A percentile compares a stretch with the other conserved stretches of the same genome.
These are phyloP conservation scores for Zymoseptoria ardabiliae DNA, from an alignment of 2,329 filamentous ascomycete genomes.

Conservation along the genomic window DNA sequence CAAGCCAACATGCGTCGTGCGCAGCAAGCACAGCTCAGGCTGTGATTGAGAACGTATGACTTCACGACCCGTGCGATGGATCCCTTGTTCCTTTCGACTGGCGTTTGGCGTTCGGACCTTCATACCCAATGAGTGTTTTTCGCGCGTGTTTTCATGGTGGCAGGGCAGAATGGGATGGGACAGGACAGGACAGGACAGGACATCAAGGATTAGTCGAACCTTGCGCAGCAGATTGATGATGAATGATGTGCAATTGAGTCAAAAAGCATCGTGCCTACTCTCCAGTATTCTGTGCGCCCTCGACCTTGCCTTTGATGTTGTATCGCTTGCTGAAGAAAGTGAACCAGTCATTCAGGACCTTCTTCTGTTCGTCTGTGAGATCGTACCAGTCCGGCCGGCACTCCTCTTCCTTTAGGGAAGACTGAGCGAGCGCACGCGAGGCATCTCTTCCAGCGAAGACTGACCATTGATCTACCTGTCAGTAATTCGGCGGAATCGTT, in stretches of 20 bases:
- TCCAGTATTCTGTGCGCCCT: slow-evolving; percentile 27
- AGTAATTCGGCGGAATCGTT: background rate
- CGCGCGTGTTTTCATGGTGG: background rate
- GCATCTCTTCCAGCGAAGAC: slow-evolving; percentile 95
- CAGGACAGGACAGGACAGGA: background rate
- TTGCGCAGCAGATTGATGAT: background rate
- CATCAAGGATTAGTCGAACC: background rate
- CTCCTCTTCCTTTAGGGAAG: slow-evolving; percentile 79
- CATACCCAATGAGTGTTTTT: slow-evolving; percentile 27
- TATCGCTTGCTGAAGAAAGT: slow-evolving; percentile 97
- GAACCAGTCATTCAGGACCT: slow-evolving; percentile 80
- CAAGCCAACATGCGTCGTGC: slow-evolving; percentile 20
- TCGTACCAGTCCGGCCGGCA: slow-evolving; percentile 76
- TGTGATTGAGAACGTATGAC: slow-evolving; percentile 1
- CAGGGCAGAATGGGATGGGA: background rate
- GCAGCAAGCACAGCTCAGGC: slow-evolving; percentile 20
- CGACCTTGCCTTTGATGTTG: slow-evolving; percentile 65
- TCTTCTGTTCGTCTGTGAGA: slow-evolving; percentile 76
- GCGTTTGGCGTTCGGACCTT: slow-evolving; percentile 18
- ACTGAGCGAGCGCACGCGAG: slow-evolving; percentile 81
- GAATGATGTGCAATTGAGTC: background rate
- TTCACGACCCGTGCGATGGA: background rate
- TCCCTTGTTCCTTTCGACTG: slow-evolving; percentile 2
- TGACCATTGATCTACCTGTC: slow-evolving; percentile 33
- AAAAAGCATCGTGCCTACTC: slow-evolving; percentile 6